Conservation (phyloP, 1,284 basidiomycete species). For the Caloboletus firmus region DNA sequence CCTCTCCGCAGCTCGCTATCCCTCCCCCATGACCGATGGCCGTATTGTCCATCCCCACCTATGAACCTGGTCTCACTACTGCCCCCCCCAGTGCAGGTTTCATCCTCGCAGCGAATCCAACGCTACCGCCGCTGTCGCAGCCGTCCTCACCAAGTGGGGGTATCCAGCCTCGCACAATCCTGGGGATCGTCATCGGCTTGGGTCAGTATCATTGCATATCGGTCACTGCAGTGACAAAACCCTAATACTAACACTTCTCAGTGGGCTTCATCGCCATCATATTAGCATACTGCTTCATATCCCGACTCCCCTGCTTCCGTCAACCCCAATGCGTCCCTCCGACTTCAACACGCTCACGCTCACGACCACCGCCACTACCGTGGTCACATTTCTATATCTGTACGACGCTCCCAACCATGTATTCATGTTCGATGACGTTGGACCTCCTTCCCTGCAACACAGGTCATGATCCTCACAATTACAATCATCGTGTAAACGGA, state of each 20-base stretch:
- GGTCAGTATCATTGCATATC: conserved; percentile 5
- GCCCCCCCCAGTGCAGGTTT: background rate
- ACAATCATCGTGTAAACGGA: background rate
- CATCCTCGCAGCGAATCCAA: background rate
- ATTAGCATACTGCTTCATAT: background rate
- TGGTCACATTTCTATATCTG: background rate
- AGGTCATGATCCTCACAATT: background rate
- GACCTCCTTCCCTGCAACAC: background rate
- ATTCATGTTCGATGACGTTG: background rate
- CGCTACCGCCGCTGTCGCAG: background rate
- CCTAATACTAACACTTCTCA: background rate
- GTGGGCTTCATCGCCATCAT: conserved; percentile 19
- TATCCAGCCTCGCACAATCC: conserved; percentile 13
- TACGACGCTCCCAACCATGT: background rate
- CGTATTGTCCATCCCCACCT: background rate
- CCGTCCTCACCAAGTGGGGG: background rate
- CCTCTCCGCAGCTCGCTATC: background rate
- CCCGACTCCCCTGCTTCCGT: conserved; percentile 1
- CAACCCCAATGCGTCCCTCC: background rate
- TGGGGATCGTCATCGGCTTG: conserved; percentile 17
- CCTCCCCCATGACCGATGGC: background rate
- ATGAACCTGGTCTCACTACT: background rate
- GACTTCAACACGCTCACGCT: too few species aligned
- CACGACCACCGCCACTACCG: background rate
- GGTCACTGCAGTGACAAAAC: background rate